Evolutionary conservation across 1,139 yeast genomes (phyloP).

Genomic region (Kazachstania sp.): DNA sequence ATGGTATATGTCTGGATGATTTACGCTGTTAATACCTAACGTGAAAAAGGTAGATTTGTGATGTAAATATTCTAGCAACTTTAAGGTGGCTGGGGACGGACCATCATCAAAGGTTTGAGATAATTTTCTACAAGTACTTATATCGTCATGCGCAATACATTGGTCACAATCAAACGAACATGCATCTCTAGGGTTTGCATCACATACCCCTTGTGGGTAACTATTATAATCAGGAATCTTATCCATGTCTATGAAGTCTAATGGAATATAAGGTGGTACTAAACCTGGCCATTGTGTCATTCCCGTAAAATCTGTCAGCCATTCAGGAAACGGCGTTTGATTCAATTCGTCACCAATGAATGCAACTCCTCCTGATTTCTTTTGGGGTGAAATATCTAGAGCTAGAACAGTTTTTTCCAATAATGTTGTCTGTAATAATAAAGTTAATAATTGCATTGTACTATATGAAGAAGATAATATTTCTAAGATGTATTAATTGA

Average conservation of each 20-base stretch:
- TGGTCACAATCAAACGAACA: constrained; percentile 85
- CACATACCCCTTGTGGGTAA: constrained; percentile 57
- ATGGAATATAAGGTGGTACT: constrained; percentile 79
- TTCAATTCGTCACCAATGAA: constrained; percentile 8
- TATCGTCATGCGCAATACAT: constrained; percentile 73
- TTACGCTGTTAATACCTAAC: constrained; percentile 70
- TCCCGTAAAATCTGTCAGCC: constrained; percentile 74
- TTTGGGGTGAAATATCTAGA: not conserved
- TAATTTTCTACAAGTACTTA: constrained; percentile 60
- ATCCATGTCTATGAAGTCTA: constrained; percentile 56
- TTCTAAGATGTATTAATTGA: no score
- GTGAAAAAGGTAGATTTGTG: constrained; percentile 72
- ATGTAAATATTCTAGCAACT: constrained; percentile 45
- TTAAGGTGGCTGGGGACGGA: constrained; percentile 65
- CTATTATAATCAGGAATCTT: constrained; percentile 41
- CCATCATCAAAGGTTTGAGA: constrained; percentile 96
- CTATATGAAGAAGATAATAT: not conserved
- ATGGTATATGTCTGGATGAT: constrained; percentile 65
- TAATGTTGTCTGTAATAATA: not conserved
- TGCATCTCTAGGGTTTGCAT: constrained; percentile 36
- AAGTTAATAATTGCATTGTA: not conserved
- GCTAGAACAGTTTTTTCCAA: not conserved
- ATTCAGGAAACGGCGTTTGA: constrained; percentile 55
- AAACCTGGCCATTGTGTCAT: constrained; percentile 71
- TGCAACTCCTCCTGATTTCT: constrained; percentile 6